Conservation (phyloP, 805 yeast genomes). For the Candida silvicultrix region DNA sequence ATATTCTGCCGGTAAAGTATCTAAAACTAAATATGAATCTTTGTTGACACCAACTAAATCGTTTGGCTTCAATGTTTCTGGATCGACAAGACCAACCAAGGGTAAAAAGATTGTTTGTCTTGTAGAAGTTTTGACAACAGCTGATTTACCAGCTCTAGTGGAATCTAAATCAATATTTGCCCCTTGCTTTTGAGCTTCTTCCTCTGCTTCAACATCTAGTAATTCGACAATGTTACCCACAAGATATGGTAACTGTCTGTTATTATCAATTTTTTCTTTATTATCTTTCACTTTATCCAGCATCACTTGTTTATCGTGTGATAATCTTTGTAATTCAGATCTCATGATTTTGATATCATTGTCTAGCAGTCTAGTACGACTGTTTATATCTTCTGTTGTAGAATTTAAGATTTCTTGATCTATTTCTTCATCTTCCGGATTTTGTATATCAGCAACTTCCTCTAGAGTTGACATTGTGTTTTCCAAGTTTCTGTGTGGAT, state of each 20-base stretch:
- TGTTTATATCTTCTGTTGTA: slow-evolving; percentile 76
- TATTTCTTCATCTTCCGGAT: slow-evolving; percentile 47
- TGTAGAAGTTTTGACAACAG: slow-evolving; percentile 95
- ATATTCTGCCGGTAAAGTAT: slow-evolving; percentile 93
- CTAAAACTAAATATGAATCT: slow-evolving; percentile 89
- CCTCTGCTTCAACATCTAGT: slow-evolving; percentile 80
- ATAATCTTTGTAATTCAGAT: slow-evolving; percentile 82
- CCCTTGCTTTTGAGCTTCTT: slow-evolving; percentile 78
- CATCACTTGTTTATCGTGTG: slow-evolving; percentile 93
- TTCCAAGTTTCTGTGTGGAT: neutral
- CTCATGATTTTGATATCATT: slow-evolving; percentile 94
- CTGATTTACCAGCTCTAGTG: slow-evolving; percentile 90
- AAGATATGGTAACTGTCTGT: slow-evolving; percentile 89
- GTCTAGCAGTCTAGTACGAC: slow-evolving; percentile 82
- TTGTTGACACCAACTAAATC: slow-evolving; percentile 97
- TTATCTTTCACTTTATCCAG: slow-evolving; percentile 90
- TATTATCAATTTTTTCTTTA: slow-evolving; percentile 91
- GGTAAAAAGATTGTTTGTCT: slow-evolving; percentile 97
- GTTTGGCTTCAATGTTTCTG: slow-evolving; percentile 89
- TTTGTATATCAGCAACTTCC: slow-evolving; percentile 55
- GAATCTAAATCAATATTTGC: slow-evolving; percentile 94
- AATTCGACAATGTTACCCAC: slow-evolving; percentile 97
- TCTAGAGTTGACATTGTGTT: slow-evolving; percentile 71
- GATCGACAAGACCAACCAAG: slow-evolving; percentile 90
- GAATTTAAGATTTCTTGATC: slow-evolving; percentile 78